phyloP scores from a whole-genome alignment of 176 grass and related monocot species.

The Leersia perrieri region DNA sequence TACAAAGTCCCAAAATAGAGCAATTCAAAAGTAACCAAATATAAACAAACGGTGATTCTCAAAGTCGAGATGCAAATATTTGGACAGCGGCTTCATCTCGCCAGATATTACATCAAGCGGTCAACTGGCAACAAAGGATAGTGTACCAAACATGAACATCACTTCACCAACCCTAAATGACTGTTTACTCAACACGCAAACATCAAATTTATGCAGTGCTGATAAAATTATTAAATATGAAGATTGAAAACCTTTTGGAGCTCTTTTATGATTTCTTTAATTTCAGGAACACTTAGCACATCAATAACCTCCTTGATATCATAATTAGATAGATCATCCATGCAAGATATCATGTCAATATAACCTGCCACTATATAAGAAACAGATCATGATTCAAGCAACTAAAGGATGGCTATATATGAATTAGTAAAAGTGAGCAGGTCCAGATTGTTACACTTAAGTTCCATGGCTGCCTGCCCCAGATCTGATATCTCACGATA shows the following conservation, averaged over 20 bases:
- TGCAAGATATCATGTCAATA: constrained; percentile 50
- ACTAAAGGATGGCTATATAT: constrained; percentile 5
- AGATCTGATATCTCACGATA: constrained; percentile 81
- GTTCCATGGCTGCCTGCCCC: constrained; percentile 59
- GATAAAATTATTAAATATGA: background rate
- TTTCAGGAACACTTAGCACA: constrained; percentile 78
- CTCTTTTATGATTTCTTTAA: constrained; percentile 66
- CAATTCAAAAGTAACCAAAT: background rate
- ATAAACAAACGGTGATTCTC: constrained; percentile 29
- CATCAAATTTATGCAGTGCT: background rate
- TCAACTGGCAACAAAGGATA: background rate
- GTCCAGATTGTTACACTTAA: constrained; percentile 54
- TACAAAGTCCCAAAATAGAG: background rate
- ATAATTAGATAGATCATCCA: constrained; percentile 43
- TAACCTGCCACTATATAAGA: constrained; percentile 78
- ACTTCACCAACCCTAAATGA: constrained; percentile 19
- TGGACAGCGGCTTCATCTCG: background rate
- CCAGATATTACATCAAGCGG: background rate
- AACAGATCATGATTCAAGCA: constrained; percentile 23
- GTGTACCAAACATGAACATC: background rate
- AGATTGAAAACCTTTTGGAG: constrained; percentile 67
- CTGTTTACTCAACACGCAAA: constrained; percentile 17
- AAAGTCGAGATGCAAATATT: background rate
- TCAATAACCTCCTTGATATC: constrained; percentile 73
- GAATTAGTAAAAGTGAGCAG: constrained; percentile 23